Evolutionary conservation across 1,139 yeast genomes (phyloP).

Genomic region (Suhomyces maxii): DNA sequence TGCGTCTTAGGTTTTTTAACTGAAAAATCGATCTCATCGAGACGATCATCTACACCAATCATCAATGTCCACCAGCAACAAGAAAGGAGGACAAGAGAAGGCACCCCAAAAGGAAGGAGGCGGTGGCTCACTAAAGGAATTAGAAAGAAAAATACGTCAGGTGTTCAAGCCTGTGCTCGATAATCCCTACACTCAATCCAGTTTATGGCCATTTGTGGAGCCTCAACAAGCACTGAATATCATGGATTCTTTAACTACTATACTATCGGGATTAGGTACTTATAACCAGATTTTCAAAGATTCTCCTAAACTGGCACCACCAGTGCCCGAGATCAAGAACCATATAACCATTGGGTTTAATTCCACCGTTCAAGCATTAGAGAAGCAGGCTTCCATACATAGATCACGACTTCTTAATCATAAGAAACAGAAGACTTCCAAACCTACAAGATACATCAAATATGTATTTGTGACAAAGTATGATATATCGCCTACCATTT

Average conservation of each 20-base stretch:
- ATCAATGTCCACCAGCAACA: constrained; percentile 1
- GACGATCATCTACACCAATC: neutral
- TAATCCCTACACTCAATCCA: constrained; percentile 55
- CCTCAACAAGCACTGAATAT: constrained; percentile 39
- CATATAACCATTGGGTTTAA: constrained; percentile 54
- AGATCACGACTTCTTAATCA: constrained; percentile 7
- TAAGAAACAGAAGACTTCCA: constrained; percentile 11
- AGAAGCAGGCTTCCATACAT: constrained; percentile 41
- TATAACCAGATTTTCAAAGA: constrained; percentile 25
- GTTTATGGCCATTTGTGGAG: constrained; percentile 52
- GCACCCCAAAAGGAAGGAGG: neutral
- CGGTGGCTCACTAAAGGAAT: constrained; percentile 35
- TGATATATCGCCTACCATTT: constrained; percentile 50
- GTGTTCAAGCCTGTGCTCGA: constrained; percentile 62
- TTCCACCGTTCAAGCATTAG: constrained; percentile 50
- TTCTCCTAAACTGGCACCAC: constrained; percentile 13
- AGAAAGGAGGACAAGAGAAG: neutral
- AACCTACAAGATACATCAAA: constrained; percentile 19
- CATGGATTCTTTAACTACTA: constrained; percentile 38
- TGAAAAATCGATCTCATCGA: neutral
- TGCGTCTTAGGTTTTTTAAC: too few species aligned
- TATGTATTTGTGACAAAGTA: constrained; percentile 56
- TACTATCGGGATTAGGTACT: constrained; percentile 39
- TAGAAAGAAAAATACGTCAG: constrained; percentile 47
- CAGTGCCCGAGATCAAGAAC: constrained; percentile 25